Conservation (phyloP, 768 basidiomycete genomes). For the Guyanaporus albipodus region DNA sequence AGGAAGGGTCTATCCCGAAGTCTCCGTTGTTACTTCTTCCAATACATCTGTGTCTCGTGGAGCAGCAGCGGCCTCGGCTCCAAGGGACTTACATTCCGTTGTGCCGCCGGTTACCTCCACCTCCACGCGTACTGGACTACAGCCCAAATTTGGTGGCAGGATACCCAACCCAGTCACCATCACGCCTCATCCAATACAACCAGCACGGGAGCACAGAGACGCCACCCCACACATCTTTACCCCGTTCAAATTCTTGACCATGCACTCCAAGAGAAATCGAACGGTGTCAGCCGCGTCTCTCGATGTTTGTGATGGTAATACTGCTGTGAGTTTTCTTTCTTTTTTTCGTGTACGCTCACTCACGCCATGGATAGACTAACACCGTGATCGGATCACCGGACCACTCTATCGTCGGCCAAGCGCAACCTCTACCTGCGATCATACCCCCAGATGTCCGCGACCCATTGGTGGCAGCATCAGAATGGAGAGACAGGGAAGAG, state of each 20-base stretch:
- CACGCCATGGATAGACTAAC: slow-evolving; percentile 43
- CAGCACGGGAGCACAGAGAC: slow-evolving; percentile 35
- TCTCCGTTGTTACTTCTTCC: not conserved
- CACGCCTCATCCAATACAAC: slow-evolving; percentile 33
- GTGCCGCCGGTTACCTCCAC: slow-evolving; percentile 3
- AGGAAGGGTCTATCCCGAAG: slow-evolving; percentile 12
- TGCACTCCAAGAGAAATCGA: slow-evolving; percentile 50
- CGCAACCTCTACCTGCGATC: slow-evolving; percentile 40
- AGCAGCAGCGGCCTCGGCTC: slow-evolving; percentile 5
- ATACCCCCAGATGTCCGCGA: slow-evolving; percentile 60
- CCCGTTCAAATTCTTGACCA: slow-evolving; percentile 57
- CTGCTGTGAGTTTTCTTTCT: slow-evolving; percentile 51
- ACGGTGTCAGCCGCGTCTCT: slow-evolving; percentile 71
- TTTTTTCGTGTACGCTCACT: not conserved
- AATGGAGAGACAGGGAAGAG: slow-evolving; percentile 70
- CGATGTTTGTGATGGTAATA: slow-evolving; percentile 71
- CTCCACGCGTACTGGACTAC: slow-evolving; percentile 9
- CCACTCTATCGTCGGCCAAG: slow-evolving; percentile 62
- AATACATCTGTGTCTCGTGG: slow-evolving; percentile 12
- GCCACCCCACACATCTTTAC: slow-evolving; percentile 48
- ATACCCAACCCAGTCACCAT: slow-evolving; percentile 23
- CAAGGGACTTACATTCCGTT: slow-evolving; percentile 15
- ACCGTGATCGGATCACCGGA: slow-evolving; percentile 75
- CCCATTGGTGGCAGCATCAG: slow-evolving; percentile 55
- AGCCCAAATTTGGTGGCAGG: slow-evolving; percentile 16